Evolutionary conservation across 208 protist genomes (phyloP), one percentile per base, ranked within the genome.

Genomic region (Ichthyophonus hoferi): DNA sequence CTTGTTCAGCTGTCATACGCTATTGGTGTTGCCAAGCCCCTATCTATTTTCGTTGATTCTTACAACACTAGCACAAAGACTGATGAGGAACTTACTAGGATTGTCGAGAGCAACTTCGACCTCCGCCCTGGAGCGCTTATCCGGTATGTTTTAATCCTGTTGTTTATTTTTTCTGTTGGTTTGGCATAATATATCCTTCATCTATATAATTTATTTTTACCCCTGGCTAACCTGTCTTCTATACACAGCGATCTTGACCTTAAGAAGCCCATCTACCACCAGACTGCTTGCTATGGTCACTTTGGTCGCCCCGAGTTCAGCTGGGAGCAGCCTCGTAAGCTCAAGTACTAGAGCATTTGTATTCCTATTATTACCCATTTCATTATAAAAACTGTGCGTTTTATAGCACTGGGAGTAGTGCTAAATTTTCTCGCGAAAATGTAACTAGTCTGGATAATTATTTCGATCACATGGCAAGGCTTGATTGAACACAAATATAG

Each of bases 1-100:
- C 92, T 99, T 31, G 98, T 99, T 41, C 98, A 99, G 95, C 91
- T 99, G 3, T 97, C 98, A 24, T 99, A 99, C 94, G 97, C 98
- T 90, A 99, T 99, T 92, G 98, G 98, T 95, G 95, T 99, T 33
- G 94, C 97, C 40, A 93, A 98, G 85, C 98, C 98, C 39, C 93
- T 99, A 34, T 99, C 97, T 87, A 94, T 99, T 89, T 97, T 96
- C 91, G 96, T 99, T 77, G 98, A 99, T 87, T 97, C 96, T 79
- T 99, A 99, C 93, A 98, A 98, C 83, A 99, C 98, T 43, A 96
- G 92, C 79, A 93, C 79, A 1, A 93, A 93, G 67, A 90, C 92
- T 58, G 92, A 97, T 82, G 82, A 34, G 42, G 94, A 97, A 78
- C 50, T 98, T 17, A n/a, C 96, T 1, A 83, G 94, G 37, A 97